Conservation (phyloP, 331 rosid genomes). For the Arachis monticola region DNA sequence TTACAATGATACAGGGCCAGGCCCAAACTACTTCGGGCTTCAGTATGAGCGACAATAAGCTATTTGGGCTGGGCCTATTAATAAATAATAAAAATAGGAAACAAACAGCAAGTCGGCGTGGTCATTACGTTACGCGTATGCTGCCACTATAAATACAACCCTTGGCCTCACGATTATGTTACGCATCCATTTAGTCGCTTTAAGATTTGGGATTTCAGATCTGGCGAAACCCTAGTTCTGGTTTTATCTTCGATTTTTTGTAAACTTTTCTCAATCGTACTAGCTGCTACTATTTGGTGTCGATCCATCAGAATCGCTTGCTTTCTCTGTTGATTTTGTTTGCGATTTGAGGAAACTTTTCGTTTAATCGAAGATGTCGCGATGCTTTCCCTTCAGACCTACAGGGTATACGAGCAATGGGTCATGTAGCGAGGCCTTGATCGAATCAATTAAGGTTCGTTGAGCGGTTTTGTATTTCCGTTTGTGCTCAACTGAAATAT, state of each 20-base stretch:
- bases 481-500: slow-evolving; percentile 50
- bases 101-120: too few species aligned
- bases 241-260: background rate
- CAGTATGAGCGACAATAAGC: background rate
- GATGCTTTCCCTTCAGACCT: slow-evolving; percentile 57
- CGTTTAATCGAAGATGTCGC: slow-evolving; percentile 51
- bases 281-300: background rate
- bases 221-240: background rate
- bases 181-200: background rate
- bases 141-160: slow-evolving; percentile 13
- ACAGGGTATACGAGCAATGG: slow-evolving; percentile 46
- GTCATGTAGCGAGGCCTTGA: slow-evolving; percentile 48
- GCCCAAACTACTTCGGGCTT: background rate
- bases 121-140: background rate
- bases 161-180: background rate
- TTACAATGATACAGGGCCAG: background rate
- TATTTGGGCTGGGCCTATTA: background rate
- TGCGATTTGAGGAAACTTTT: background rate
- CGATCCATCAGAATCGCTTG: background rate
- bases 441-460: slow-evolving; percentile 75
- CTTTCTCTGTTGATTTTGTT: background rate
- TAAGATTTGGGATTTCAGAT: background rate
- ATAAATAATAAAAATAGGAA: too few species aligned
- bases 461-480: slow-evolving; percentile 55
- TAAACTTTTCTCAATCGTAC: too few species aligned